Evolutionary conservation across 1,139 yeast species (phyloP).

Genomic region (Candida sanyaensis): DNA sequence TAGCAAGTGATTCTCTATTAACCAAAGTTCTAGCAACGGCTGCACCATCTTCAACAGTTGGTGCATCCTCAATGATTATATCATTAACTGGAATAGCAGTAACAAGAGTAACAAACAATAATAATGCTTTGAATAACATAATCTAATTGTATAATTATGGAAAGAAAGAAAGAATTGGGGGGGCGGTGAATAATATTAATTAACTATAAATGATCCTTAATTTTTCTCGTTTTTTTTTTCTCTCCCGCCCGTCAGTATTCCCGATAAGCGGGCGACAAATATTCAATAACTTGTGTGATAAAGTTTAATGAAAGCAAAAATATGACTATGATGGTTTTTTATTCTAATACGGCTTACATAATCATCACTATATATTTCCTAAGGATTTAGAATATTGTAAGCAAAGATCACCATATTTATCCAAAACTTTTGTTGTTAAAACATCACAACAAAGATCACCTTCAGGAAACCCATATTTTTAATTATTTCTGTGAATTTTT

Average conservation of each 20-base stretch:
- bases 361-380: not conserved
- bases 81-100: conserved; percentile 5
- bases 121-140: not conserved
- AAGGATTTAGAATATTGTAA: conserved; percentile 46
- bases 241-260: not conserved
- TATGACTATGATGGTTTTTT: not conserved
- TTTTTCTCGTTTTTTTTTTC: too few species aligned
- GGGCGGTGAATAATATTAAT: too few species aligned
- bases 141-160: too few species aligned
- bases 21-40: conserved; percentile 63
- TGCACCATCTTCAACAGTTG: conserved; percentile 54
- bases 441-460: conserved; percentile 41
- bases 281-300: too few species aligned
- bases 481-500: conserved; percentile 30
- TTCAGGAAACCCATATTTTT: conserved; percentile 41
- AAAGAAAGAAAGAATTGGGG: too few species aligned
- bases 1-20: conserved; percentile 53
- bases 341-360: conserved; percentile 19
- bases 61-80: conserved; percentile 14
- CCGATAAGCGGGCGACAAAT: not conserved
- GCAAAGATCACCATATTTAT: conserved; percentile 46
- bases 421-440: conserved; percentile 28
- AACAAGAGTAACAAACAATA: not conserved
- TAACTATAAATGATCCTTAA: not conserved
- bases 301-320: too few species aligned